Evolutionary conservation across 2,329 filamentous ascomycete genomes (phyloP), one percentile per base, ranked within the genome.

Genomic region (Fusarium anthophilum): DNA sequence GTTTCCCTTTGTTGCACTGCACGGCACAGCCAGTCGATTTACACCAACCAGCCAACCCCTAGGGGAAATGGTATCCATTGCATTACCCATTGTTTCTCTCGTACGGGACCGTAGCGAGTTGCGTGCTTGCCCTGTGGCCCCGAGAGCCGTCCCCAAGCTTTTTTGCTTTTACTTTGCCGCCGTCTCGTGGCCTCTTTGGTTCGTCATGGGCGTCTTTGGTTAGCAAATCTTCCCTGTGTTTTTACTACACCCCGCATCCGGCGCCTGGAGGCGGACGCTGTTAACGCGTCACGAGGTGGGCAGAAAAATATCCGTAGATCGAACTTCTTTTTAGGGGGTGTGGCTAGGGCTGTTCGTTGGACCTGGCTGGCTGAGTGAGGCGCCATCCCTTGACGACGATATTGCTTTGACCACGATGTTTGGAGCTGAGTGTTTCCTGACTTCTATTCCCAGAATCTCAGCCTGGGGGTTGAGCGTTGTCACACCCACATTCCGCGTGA

Each of bases 161-260:
- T 69, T 56, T 55, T 22, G 30, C 39, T 58, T 24, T 66, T 72
- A 44, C 56, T 63, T 62, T 75, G 54, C 64, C 62, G 56, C 55
- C 54, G 67, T 77, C 76, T 74, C 76, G 75, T 77, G 77, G 77
- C 74, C 65, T 71, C 69, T 70, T 57, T 71, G 59, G 75, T 78
- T 78, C 77, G 75, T 76, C 76, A 76, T 75, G 66, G 73, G 74
- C 73, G 54, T 63, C 63, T 66, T 72, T 63, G 63, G 69, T 77
- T 78, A 78, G 65, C 72, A 76, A 77, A 77, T 75, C 58, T 75
- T 74, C 68, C 66, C 50, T 72, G 70, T 45, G 68, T 35, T 70
- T 51, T 41, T 41, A 67, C 73, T 78, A 67, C 76, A 78, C 77
- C 77, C 77, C 77, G 77, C 77, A 78, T 77, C 76, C 75, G 65